These are phyloP conservation scores for Fusarium haematococcum DNA, from an alignment of 2,329 filamentous ascomycete genomes.

Conservation along the genomic window DNA sequence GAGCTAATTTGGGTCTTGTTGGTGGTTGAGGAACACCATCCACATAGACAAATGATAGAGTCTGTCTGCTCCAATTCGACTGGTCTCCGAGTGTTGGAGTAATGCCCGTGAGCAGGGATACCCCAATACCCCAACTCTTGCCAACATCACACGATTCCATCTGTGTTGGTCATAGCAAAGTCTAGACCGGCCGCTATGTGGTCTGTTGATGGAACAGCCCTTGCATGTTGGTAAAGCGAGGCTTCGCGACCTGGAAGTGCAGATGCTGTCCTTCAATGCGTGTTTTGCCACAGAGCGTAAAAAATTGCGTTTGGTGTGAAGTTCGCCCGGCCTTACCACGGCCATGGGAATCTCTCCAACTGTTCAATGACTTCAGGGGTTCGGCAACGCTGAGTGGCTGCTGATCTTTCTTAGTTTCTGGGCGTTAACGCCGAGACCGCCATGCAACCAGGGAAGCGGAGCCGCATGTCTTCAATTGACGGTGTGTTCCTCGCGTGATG, in stretches of 20 bases:
- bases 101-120: neutral
- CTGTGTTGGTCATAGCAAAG: neutral
- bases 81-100: conserved; percentile 6
- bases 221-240: neutral
- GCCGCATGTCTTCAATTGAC: conserved; percentile 1
- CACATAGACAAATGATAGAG: neutral
- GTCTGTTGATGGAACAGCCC: neutral
- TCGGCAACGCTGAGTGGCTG: conserved; percentile 27
- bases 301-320: conserved; percentile 15
- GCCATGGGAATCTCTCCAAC: conserved; percentile 25
- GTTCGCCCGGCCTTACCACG: conserved; percentile 31
- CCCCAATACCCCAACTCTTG: conserved; percentile 12
- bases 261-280: neutral
- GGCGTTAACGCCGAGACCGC: conserved; percentile 17
- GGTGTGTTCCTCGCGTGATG: neutral
- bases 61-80: neutral
- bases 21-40: neutral
- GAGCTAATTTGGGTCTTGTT: neutral
- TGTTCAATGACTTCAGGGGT: conserved; percentile 26
- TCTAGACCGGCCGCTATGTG: neutral
- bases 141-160: neutral
- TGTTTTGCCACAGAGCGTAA: conserved; percentile 1
- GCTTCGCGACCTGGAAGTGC: neutral
- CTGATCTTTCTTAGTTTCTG: conserved; percentile 26
- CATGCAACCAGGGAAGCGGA: conserved; percentile 8